Base-by-base conservation (phyloP, 129 eudicot species). In the Pulicaria dysenterica region DNA sequence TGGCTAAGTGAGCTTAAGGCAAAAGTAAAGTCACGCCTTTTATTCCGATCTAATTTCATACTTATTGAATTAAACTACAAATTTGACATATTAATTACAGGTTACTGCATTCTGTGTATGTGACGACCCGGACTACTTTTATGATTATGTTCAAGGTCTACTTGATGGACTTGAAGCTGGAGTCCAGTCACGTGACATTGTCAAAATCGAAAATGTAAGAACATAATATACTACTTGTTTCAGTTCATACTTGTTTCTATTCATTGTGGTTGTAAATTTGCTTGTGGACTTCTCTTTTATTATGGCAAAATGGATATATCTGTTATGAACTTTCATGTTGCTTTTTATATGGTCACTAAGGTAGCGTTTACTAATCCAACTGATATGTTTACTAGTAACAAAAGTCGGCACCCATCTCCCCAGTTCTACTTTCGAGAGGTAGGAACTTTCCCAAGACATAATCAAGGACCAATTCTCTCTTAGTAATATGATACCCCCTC, bases 101-200 rank as follows among this genome's bases (percentile, higher is more conserved):
- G 97, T 94, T 48, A 87, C 82, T 42, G 89, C 99, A 38, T 94
- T 66, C 65, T 74, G 96, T 69, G 99, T 94, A 51, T 88, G 97
- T 80, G 97, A 94, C 67, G 87, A 84, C 50, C 96, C 99, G 12
- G 91, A 88, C 17, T 90, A 94, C 93, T 94, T 90, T 74, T 90
- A 90, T 65, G 91, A 88, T 38, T 88, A 76, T 68, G 84, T 80
- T 61, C 97, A 94, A 88, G 88, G 86, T 75, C 84, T 94, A 44
- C 94, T 90, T 46, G 94, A 94, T 81, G 97, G 97, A 73, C 89
- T 94, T 71, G 74, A 82, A 42, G 97, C 93, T 3, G 88, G 85
- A 69, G 91, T 90, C 62, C 58, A 75, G 70, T 84, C 99, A 58
- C 96, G 85, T 62, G 97, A 94, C 57, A 83, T 94, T 42, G 89